phyloP scores from a whole-genome alignment of 2,329 filamentous ascomycete genomes.

The Cordyceps javanica region DNA sequence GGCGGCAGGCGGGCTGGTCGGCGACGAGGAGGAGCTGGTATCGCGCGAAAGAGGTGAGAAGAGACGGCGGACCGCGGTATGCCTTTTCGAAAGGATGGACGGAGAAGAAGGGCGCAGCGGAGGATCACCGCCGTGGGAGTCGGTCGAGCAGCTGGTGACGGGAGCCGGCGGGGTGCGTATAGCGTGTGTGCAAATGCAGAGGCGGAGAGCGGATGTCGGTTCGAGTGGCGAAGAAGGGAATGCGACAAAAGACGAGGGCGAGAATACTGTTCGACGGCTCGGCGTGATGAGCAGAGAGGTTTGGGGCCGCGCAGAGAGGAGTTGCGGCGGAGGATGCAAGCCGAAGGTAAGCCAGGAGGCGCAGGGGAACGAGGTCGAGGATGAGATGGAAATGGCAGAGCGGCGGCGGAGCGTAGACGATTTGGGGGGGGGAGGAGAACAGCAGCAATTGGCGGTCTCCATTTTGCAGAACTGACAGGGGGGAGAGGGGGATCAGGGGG shows the following conservation, averaged over 20 bases:
- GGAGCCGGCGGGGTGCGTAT: slow-evolving; percentile 3
- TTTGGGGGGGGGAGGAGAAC: not conserved
- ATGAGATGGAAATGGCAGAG: slow-evolving; percentile 10
- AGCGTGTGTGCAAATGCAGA: not conserved
- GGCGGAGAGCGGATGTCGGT: not conserved
- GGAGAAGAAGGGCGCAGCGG: not conserved
- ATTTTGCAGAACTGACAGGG: slow-evolving; percentile 3
- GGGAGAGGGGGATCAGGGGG: not conserved
- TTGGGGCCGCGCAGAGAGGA: not conserved
- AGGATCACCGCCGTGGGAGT: slow-evolving; percentile 4
- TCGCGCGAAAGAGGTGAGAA: not conserved
- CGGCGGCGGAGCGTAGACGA: not conserved
- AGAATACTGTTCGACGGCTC: not conserved
- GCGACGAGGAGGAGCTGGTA: not conserved
- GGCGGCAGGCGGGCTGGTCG: not conserved
- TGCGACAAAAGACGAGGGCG: not conserved
- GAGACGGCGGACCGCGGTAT: not conserved
- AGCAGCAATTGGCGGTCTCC: slow-evolving; percentile 12
- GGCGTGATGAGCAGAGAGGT: not conserved
- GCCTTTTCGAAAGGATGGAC: not conserved
- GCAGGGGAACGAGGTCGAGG: not conserved
- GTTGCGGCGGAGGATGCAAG: slow-evolving; percentile 1
- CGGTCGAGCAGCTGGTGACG: slow-evolving; percentile 1
- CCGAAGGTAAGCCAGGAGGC: not conserved
- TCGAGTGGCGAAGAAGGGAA: not conserved